Percentiles rank a stretch among this genome's conserved stretches.
Evolutionary conservation across 345 rosid species (phyloP).

Genomic region (Bruguiera gymnorhiza): DNA sequence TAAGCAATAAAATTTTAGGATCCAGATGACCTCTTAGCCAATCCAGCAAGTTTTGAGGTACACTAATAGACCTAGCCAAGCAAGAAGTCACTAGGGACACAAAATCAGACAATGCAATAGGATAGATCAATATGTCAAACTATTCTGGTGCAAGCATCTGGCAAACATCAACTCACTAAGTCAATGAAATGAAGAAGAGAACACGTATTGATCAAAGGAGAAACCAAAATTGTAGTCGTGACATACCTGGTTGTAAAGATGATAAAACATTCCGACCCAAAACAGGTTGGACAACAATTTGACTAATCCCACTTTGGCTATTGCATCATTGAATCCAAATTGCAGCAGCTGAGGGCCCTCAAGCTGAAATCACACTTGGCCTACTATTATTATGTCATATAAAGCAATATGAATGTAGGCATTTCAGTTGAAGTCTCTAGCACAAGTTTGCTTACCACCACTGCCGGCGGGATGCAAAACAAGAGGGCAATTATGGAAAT

Average conservation of each 20-base stretch:
- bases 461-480: conserved; percentile 48
- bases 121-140: no score
- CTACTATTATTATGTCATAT: background rate
- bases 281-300: conserved; percentile 46
- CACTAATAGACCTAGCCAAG: background rate
- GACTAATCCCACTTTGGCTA: conserved; percentile 43
- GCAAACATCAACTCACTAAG: background rate
- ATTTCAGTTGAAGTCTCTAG: background rate
- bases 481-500: conserved; percentile 47
- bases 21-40: background rate
- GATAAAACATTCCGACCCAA: conserved; percentile 57
- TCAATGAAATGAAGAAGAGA: background rate
- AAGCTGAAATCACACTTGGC: conserved; percentile 28
- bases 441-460: conserved; percentile 29
- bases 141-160: no score
- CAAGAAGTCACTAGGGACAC: background rate
- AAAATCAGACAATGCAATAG: no score
- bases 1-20: background rate
- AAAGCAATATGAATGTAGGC: conserved; percentile 3
- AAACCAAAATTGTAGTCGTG: background rate
- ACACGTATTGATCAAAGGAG: background rate
- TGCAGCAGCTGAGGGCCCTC: conserved; percentile 54
- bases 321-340: conserved; percentile 45
- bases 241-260: conserved; percentile 48
- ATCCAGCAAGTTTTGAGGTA: background rate